Evolutionary conservation across 192 early-diverging fungal genomes (phyloP), one percentile per base, ranked within the genome.

Genomic region (Entomortierella parvispora): DNA sequence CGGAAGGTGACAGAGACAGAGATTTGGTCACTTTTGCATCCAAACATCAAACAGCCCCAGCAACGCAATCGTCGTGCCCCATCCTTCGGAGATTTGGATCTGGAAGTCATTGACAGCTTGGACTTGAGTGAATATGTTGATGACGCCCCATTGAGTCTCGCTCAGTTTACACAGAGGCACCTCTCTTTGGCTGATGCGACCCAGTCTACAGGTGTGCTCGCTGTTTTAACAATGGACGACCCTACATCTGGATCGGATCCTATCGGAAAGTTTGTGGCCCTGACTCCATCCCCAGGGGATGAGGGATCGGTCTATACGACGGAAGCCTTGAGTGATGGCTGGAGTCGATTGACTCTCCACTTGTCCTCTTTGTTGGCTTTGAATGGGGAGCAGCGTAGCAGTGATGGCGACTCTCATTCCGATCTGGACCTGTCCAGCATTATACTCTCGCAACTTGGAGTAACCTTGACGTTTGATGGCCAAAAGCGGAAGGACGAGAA

Each of bases 321-420:
- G 17, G 72, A 68, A 29, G 5, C 64, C 15, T 53, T 76, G 2
- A 23, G 25, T 3, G 65, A 29, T 11, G 65, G 59, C 1, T 76
- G 72, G 72, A 25, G 28, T 7, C 57, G 46, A n/a, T 34, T 76
- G 47, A 67, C 52, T 6, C 52, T 76, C 8, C 51, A 76, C n/a
- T 26, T 76, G 42, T 60, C 71, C 5, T 61, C 63, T 23, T 10
- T 75, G 20, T 60, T 75, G n/a, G 26, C 40, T 10, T 7, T 34
- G n/a, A 18, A 22, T n/a, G 31, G 17, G 1, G 2, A 32, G 20
- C 22, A 17, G 45, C 0, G 8, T 8, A n/a, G 37, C 6, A 26
- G 7, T 20, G 10, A 3, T 23, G 25, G 40, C 8, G 18, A 46
- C 2, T 29, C n/a, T n/a, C n/a, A n/a, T n/a, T n/a, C 61, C 15